These are phyloP conservation scores for Parachaetomium inaequale DNA, from an alignment of 495 filamentous ascomycete species.

Conservation along the genomic window DNA sequence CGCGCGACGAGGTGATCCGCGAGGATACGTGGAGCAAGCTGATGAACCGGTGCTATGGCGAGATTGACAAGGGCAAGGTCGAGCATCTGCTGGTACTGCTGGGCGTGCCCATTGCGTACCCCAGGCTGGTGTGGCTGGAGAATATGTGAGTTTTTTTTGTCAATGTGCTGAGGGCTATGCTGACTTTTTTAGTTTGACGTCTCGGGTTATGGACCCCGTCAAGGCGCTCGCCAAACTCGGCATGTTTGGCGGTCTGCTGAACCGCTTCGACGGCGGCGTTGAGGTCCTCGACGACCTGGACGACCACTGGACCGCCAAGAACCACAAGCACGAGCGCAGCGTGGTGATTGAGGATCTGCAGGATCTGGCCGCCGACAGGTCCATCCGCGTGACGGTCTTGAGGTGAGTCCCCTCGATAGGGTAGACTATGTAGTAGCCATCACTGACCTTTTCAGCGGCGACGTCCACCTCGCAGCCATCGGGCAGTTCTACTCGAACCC, in stretches of 20 bases:
- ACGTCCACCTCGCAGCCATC: constrained; percentile 89
- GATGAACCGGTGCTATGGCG: constrained; percentile 75
- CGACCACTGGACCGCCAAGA: constrained; percentile 96
- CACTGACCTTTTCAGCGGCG: constrained; percentile 61
- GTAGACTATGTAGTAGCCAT: too few relatives aligned
- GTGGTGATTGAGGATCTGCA: constrained; percentile 87
- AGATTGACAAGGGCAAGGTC: constrained; percentile 77
- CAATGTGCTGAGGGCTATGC: constrained; percentile 7
- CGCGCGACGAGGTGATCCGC: constrained; percentile 72
- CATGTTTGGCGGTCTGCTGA: constrained; percentile 74
- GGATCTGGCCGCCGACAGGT: constrained; percentile 84
- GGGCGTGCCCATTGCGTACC: constrained; percentile 88
- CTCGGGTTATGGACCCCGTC: constrained; percentile 74
- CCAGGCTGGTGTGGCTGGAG: constrained; percentile 75
- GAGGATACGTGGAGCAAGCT: constrained; percentile 77
- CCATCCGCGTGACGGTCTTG: constrained; percentile 86
- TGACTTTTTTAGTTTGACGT: constrained; percentile 62
- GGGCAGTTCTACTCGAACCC: constrained; percentile 94
- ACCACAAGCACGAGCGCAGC: constrained; percentile 83
- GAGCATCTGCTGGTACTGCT: constrained; percentile 86
- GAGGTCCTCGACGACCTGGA: constrained; percentile 90
- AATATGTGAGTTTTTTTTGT: constrained; percentile 50
- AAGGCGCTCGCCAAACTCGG: constrained; percentile 84
- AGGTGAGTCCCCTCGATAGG: constrained; percentile 40
- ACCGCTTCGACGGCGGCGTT: constrained; percentile 86